These are phyloP conservation scores for Coemansia asiatica DNA, from an alignment of 192 early-diverging fungal species.

Conservation along the genomic window DNA sequence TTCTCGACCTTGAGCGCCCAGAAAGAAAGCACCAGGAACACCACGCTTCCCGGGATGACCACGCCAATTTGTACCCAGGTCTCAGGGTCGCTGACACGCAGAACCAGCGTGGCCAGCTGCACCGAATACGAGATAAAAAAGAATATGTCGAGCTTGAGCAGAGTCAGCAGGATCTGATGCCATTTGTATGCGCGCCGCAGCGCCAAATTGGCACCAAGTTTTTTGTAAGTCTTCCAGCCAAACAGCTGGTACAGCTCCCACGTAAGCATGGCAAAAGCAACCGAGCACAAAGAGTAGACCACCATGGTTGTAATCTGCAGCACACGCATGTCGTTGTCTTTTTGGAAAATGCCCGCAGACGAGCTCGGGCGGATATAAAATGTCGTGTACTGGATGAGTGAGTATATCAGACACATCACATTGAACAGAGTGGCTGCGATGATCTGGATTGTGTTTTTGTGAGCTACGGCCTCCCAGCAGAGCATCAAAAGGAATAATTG, in stretches of 20 bases:
- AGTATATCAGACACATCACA: slow-evolving; percentile 58
- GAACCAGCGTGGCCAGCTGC: slow-evolving; percentile 67
- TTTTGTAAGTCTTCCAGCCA: slow-evolving; percentile 82
- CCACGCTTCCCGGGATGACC: slow-evolving; percentile 57
- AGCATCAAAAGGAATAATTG: slow-evolving; percentile 83
- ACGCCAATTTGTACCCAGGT: slow-evolving; percentile 59
- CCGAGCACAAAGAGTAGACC: slow-evolving; percentile 53
- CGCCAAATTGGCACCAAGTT: slow-evolving; percentile 75
- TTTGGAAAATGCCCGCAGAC: slow-evolving; percentile 53
- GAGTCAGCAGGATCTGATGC: slow-evolving; percentile 77
- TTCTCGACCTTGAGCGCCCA: slow-evolving; percentile 57
- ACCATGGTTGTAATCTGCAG: slow-evolving; percentile 53
- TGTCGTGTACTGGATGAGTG: slow-evolving; percentile 59
- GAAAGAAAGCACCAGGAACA: slow-evolving; percentile 54
- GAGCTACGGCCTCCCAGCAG: slow-evolving; percentile 85
- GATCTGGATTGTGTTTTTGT: slow-evolving; percentile 93
- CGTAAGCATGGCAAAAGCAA: slow-evolving; percentile 52
- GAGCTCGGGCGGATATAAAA: slow-evolving; percentile 50
- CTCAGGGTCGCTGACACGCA: slow-evolving; percentile 57
- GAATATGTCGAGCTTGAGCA: slow-evolving; percentile 80
- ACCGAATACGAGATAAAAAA: slow-evolving; percentile 79
- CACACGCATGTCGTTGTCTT: slow-evolving; percentile 56
- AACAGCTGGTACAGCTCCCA: slow-evolving; percentile 74
- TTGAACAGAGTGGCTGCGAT: slow-evolving; percentile 67
- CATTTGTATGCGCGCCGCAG: slow-evolving; percentile 75